Percentiles rank a stretch among this genome's conserved stretches.
These are phyloP conservation scores for Collybia nuda DNA, from an alignment of 768 basidiomycete genomes.

Conservation along the genomic window DNA sequence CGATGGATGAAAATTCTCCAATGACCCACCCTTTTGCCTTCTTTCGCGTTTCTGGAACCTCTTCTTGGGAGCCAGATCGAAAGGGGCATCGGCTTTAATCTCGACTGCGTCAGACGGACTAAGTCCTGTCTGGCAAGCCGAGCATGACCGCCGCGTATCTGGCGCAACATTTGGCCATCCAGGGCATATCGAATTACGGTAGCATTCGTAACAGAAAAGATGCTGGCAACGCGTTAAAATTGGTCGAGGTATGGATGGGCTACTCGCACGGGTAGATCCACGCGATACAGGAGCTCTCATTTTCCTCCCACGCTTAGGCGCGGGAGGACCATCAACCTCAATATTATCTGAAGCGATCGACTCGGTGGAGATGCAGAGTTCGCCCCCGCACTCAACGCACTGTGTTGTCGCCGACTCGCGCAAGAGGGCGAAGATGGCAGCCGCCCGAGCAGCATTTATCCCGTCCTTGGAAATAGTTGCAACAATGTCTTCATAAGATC, in stretches of 20 bases:
- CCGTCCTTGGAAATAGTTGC: slow-evolving; percentile 78
- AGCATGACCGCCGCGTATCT: slow-evolving; percentile 64
- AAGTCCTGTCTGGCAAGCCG: slow-evolving; percentile 74
- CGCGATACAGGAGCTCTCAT: slow-evolving; percentile 58
- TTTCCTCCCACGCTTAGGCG: slow-evolving; percentile 48
- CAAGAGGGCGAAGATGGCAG: slow-evolving; percentile 81
- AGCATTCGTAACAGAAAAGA: slow-evolving; percentile 87
- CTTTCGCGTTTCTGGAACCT: slow-evolving; percentile 67
- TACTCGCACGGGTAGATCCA: slow-evolving; percentile 71
- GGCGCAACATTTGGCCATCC: slow-evolving; percentile 74
- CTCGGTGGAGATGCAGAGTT: slow-evolving; percentile 60
- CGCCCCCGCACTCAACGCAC: slow-evolving; percentile 84
- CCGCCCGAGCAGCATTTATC: slow-evolving; percentile 70
- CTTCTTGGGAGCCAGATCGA: slow-evolving; percentile 54
- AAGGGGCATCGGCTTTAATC: slow-evolving; percentile 59
- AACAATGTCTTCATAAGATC: slow-evolving; percentile 78
- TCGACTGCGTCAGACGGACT: slow-evolving; percentile 78
- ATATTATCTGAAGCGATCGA: slow-evolving; percentile 41
- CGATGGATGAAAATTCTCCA: slow-evolving; percentile 69
- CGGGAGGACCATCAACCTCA: slow-evolving; percentile 49
- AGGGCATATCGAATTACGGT: slow-evolving; percentile 73
- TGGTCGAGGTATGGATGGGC: slow-evolving; percentile 61
- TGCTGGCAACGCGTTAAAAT: slow-evolving; percentile 93
- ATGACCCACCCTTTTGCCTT: slow-evolving; percentile 48
- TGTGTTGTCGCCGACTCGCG: slow-evolving; percentile 86